These are phyloP conservation scores for Sporisorium exsertum DNA, from an alignment of 1,284 basidiomycete genomes.

Conservation along the genomic window DNA sequence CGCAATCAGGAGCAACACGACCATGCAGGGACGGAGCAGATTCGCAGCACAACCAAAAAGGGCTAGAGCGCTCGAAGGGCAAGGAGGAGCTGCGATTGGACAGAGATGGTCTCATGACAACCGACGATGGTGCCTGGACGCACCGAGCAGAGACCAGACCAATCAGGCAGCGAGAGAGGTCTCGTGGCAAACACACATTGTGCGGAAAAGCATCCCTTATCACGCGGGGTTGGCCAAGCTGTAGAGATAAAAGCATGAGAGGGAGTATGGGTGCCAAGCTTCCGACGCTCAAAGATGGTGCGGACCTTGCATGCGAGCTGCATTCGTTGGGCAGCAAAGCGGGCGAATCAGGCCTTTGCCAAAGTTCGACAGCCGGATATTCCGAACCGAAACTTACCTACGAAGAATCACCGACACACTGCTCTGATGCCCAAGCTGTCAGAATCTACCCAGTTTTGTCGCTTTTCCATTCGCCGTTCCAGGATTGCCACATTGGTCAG, in stretches of 20 bases:
- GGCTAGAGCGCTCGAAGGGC: background rate
- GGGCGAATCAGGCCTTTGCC: no score
- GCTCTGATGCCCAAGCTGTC: background rate
- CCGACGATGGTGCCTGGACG: slow-evolving; percentile 3
- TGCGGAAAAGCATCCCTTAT: no score
- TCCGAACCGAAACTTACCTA: no score
- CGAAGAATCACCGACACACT: background rate
- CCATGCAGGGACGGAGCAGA: slow-evolving; percentile 1
- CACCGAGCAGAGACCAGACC: no score
- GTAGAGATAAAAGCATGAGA: slow-evolving; percentile 8
- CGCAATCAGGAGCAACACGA: background rate
- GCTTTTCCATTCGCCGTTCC: background rate
- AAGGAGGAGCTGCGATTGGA: slow-evolving; percentile 21
- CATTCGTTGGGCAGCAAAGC: no score
- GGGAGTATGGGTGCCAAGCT: slow-evolving; percentile 41
- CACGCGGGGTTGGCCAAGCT: no score
- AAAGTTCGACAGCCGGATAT: no score
- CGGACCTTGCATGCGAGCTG: slow-evolving; percentile 19
- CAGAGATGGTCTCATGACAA: slow-evolving; percentile 35
- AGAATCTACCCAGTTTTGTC: background rate
- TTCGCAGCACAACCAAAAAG: background rate
- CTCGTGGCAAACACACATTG: slow-evolving; percentile 13
- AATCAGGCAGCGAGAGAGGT: background rate
- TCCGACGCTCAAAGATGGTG: slow-evolving; percentile 32
- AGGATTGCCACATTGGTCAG: no score